phyloP scores from a whole-genome alignment of 441 rosid genomes.

The Codiaeum variegatum region DNA sequence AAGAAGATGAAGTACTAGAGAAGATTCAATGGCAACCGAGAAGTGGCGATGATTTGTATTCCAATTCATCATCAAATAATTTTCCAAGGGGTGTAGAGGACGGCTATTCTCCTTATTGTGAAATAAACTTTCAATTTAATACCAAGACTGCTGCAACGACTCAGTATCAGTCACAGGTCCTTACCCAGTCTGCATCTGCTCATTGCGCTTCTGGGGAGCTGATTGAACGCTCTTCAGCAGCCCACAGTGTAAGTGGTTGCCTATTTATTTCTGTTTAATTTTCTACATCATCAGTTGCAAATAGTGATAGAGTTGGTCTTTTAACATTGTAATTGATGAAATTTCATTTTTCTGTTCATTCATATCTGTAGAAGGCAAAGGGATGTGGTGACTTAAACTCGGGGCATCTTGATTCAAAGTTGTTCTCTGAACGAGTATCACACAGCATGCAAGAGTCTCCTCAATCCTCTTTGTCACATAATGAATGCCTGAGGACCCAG shows the following conservation, averaged over 20 bases:
- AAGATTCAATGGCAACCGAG: constrained; percentile 34
- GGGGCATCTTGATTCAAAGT: constrained; percentile 34
- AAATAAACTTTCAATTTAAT: constrained; percentile 40
- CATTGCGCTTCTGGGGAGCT: constrained; percentile 41
- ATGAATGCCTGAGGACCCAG: constrained; percentile 30
- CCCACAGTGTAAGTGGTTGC: constrained; percentile 41
- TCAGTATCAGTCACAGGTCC: constrained; percentile 23
- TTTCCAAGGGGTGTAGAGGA: constrained; percentile 35
- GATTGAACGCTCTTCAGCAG: constrained; percentile 33
- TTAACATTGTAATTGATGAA: background rate
- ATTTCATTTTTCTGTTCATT: constrained; percentile 3
- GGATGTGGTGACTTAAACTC: constrained; percentile 31
- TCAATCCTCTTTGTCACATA: constrained; percentile 34
- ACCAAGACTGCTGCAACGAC: constrained; percentile 23
- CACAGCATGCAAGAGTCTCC: constrained; percentile 32
- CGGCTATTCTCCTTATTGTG: constrained; percentile 71
- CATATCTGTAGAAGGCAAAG: constrained; percentile 36
- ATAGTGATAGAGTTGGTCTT: too few species aligned
- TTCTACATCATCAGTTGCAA: too few species aligned
- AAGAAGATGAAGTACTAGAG: constrained; percentile 43
- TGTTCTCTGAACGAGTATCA: constrained; percentile 40
- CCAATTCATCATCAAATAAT: constrained; percentile 41
- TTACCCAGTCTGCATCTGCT: constrained; percentile 37
- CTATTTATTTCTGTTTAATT: background rate
- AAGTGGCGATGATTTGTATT: constrained; percentile 50